phyloP scores from a whole-genome alignment of 441 rosid genomes.

The Euphorbia celastroides region DNA sequence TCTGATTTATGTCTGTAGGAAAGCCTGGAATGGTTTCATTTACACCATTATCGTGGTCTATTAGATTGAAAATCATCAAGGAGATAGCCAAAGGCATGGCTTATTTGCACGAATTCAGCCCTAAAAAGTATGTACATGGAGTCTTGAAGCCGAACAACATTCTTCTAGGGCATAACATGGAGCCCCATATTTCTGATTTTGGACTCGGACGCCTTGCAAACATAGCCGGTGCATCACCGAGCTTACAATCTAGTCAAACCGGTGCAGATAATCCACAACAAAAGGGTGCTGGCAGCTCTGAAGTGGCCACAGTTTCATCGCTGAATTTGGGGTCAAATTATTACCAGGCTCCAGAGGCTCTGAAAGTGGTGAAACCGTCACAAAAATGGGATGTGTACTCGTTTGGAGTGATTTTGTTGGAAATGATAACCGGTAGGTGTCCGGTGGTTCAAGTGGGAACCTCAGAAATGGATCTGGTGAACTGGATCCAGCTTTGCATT shows the following conservation, averaged over 20 bases:
- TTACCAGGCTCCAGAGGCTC: conserved; percentile 89
- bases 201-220: conserved; percentile 89
- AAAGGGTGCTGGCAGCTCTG: conserved; percentile 51
- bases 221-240: conserved; percentile 83
- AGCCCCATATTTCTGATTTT: conserved; percentile 73
- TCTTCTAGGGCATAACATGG: conserved; percentile 73
- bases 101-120: conserved; percentile 88
- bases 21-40: conserved; percentile 62
- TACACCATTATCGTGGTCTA: conserved; percentile 67
- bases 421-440: conserved; percentile 65
- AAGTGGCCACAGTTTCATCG: conserved; percentile 46
- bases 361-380: conserved; percentile 79
- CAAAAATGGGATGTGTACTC: conserved; percentile 99
- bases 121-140: conserved; percentile 90
- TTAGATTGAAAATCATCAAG: conserved; percentile 61
- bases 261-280: conserved; percentile 45
- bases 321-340: conserved; percentile 43
- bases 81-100: conserved; percentile 79
- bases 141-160: conserved; percentile 83
- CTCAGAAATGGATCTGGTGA: conserved; percentile 64
- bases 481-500: conserved; percentile 81
- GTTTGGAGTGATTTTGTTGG: conserved; percentile 80
- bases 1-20: conserved; percentile 37
- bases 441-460: conserved; percentile 57
- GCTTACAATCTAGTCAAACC: conserved; percentile 57